Conservation (phyloP, 768 basidiomycete species). For the Tricholoma sp. region DNA sequence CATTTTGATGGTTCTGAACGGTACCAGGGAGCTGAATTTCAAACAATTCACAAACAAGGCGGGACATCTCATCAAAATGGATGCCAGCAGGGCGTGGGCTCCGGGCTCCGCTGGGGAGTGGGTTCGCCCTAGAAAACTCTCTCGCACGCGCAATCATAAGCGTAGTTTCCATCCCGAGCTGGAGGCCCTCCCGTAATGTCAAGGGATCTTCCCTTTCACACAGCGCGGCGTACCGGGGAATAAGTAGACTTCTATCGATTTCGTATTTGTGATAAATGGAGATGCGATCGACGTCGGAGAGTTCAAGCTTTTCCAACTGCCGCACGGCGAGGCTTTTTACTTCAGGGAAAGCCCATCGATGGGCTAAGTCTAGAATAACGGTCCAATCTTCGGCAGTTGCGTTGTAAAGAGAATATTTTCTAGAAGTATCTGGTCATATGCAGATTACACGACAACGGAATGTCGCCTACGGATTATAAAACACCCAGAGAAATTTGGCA, state of each 20-base stretch:
- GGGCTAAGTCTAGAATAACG: slow-evolving; percentile 51
- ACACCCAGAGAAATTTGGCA: slow-evolving; percentile 48
- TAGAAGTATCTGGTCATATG: slow-evolving; percentile 20
- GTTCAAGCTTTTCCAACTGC: slow-evolving; percentile 45
- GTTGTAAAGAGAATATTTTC: slow-evolving; percentile 52
- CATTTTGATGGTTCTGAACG: neutral
- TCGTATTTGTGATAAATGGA: slow-evolving; percentile 48
- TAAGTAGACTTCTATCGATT: slow-evolving; percentile 41
- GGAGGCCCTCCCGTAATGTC: slow-evolving; percentile 47
- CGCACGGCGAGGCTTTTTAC: slow-evolving; percentile 54
- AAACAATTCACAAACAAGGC: slow-evolving; percentile 12
- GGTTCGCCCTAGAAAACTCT: slow-evolving; percentile 37
- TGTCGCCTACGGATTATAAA: slow-evolving; percentile 45
- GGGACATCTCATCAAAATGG: slow-evolving; percentile 11
- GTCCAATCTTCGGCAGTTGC: slow-evolving; percentile 50
- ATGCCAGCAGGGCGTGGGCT: slow-evolving; percentile 12
- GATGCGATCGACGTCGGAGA: slow-evolving; percentile 49
- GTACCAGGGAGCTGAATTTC: neutral
- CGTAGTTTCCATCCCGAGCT: slow-evolving; percentile 47
- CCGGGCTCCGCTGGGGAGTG: slow-evolving; percentile 12
- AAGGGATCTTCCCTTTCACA: slow-evolving; percentile 48
- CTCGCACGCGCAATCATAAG: slow-evolving; percentile 46
- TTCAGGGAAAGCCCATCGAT: slow-evolving; percentile 50
- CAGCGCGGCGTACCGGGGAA: slow-evolving; percentile 52
- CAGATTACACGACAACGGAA: neutral